A percentile compares a stretch with the other conserved stretches of the same genome.
Conservation (phyloP, 2,329 filamentous ascomycete species). For the Arthrocladium fulminans region DNA sequence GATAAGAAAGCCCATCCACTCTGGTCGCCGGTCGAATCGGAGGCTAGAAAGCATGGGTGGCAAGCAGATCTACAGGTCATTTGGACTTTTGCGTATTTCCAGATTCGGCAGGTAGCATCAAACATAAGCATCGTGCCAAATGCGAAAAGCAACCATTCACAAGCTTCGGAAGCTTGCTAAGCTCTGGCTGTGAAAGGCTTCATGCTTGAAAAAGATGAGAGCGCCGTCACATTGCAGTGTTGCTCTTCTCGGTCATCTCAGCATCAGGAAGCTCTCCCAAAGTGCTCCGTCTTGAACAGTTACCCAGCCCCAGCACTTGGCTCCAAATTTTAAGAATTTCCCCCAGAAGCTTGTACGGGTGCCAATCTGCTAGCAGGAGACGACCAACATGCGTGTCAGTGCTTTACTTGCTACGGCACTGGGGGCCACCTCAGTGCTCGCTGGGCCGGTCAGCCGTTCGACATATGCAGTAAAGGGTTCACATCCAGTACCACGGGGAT, state of each 20-base stretch:
- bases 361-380: no score
- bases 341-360: no score
- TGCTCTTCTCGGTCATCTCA: no score
- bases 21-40: background rate
- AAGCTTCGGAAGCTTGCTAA: background rate
- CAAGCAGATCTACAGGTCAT: background rate
- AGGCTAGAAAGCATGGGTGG: background rate
- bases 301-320: no score
- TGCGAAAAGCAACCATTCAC: background rate
- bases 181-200: background rate
- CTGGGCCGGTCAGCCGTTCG: slow-evolving; percentile 26
- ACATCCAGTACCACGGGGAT: slow-evolving; percentile 43
- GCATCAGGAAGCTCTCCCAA: no score
- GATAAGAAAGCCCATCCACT: background rate
- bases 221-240: background rate
- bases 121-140: background rate
- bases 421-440: background rate
- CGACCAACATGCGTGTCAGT: background rate
- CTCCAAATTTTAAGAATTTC: no score
- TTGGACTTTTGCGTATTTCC: background rate
- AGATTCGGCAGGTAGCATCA: background rate
- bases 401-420: slow-evolving; percentile 2
- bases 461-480: slow-evolving; percentile 47
- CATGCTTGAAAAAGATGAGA: background rate
- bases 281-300: no score